Evolutionary conservation across 148 eudicot species (phyloP).

Genomic region (Arctostaphylos glauca): DNA sequence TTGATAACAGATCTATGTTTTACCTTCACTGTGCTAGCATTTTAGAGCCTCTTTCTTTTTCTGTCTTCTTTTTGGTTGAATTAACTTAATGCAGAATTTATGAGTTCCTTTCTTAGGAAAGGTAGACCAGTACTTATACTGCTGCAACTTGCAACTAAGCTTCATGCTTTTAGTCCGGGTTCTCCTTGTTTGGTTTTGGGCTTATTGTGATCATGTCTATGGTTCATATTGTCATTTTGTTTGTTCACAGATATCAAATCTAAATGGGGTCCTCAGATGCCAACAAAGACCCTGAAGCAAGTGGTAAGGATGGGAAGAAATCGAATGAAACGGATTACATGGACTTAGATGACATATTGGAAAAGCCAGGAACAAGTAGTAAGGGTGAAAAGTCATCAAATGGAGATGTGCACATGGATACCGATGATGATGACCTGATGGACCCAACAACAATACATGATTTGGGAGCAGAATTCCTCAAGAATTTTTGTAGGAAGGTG

Average conservation of each 20-base stretch:
- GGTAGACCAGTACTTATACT: background rate
- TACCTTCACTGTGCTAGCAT: background rate
- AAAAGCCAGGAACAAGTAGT: constrained; percentile 44
- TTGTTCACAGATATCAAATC: constrained; percentile 12
- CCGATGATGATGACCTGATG: constrained; percentile 42
- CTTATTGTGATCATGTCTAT: background rate
- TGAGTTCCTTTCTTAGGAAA: background rate
- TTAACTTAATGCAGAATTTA: background rate
- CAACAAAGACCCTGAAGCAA: constrained; percentile 34
- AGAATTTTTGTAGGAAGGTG: constrained; percentile 63
- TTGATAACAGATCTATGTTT: background rate
- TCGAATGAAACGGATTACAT: constrained; percentile 25
- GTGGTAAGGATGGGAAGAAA: constrained; percentile 33
- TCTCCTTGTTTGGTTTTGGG: background rate
- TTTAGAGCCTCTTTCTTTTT: background rate
- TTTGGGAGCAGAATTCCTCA: constrained; percentile 48
- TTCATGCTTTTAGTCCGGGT: background rate
- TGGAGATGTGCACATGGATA: constrained; percentile 36
- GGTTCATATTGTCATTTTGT: background rate
- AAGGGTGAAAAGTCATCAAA: constrained; percentile 41
- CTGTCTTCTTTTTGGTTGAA: background rate
- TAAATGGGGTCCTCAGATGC: constrained; percentile 30
- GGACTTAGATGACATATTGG: constrained; percentile 51
- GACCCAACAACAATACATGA: constrained; percentile 36
- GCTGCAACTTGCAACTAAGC: constrained; percentile 3